phyloP scores from a whole-genome alignment of 164 flowering plant genomes.

The Vitis riparia region DNA sequence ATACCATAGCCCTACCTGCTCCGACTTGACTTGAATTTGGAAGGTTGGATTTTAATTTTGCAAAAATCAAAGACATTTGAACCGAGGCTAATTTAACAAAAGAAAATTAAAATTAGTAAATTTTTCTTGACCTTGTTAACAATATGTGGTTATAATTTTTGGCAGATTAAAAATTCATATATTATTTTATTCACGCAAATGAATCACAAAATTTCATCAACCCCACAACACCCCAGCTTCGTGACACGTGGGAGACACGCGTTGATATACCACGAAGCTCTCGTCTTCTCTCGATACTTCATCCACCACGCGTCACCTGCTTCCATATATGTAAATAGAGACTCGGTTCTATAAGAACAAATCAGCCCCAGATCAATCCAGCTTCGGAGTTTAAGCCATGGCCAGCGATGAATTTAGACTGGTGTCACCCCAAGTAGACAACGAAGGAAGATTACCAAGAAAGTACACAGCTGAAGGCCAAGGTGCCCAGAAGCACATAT shows the following conservation, averaged over 20 bases:
- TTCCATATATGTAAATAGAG: too few relatives aligned
- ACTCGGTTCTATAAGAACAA: neutral
- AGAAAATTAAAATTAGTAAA: too few relatives aligned
- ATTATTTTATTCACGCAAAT: neutral
- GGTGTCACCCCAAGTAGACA: conserved; percentile 39
- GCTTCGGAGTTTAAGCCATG: conserved; percentile 9
- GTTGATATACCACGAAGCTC: neutral
- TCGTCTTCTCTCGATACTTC: conserved; percentile 5
- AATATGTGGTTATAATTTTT: too few relatives aligned
- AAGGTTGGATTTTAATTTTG: too few relatives aligned
- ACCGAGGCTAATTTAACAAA: too few relatives aligned
- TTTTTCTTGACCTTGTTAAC: too few relatives aligned
- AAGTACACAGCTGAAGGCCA: conserved; percentile 76
- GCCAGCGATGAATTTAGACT: conserved; percentile 52
- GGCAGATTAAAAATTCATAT: too few relatives aligned
- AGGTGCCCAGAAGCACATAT: conserved; percentile 64
- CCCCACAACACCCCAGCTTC: neutral
- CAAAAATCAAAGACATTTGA: too few relatives aligned
- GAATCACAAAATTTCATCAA: too few relatives aligned
- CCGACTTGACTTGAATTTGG: too few relatives aligned
- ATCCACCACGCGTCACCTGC: conserved; percentile 7
- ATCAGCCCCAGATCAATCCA: neutral
- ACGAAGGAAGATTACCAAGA: conserved; percentile 62
- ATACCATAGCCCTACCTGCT: too few relatives aligned
- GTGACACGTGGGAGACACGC: neutral